Conservation (phyloP, 2,329 filamentous ascomycete genomes). For the Talaromyces marneffei region DNA sequence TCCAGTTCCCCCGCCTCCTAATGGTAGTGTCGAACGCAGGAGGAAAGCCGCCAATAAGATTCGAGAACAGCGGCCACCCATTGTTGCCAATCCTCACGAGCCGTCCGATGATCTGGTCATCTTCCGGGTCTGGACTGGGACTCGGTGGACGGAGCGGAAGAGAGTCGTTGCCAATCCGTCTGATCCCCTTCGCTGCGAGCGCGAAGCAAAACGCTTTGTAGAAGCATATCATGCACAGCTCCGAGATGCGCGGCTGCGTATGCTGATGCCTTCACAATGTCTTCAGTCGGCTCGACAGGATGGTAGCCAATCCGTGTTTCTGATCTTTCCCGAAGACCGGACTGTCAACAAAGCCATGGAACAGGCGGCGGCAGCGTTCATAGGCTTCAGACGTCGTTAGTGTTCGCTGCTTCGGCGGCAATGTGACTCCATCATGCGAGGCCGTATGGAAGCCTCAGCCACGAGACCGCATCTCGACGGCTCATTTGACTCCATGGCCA, state of each 20-base stretch:
- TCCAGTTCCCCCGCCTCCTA: not conserved
- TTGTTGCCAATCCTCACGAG: too few relatives aligned
- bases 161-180: not conserved
- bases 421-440: not conserved
- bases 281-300: conserved; percentile 18
- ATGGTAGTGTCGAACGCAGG: not conserved
- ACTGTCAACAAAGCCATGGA: not conserved
- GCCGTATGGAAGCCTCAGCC: not conserved
- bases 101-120: not conserved
- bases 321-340: conserved; percentile 15
- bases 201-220: conserved; percentile 9
- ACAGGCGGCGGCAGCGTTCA: not conserved
- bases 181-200: conserved; percentile 15
- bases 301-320: conserved; percentile 18
- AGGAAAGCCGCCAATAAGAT: not conserved
- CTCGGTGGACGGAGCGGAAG: not conserved
- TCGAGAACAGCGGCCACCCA: not conserved
- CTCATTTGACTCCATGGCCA: not conserved
- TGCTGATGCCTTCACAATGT: conserved; percentile 16
- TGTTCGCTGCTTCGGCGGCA: too few relatives aligned
- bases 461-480: not conserved
- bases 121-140: not conserved
- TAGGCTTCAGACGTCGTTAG: not conserved
- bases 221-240: conserved; percentile 19
- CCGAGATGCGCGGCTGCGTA: conserved; percentile 1